A percentile compares a stretch with the other conserved stretches of the same genome.
phyloP scores from a whole-genome alignment of 352 stramenopile species.

The Poterioochromonas sp. region DNA sequence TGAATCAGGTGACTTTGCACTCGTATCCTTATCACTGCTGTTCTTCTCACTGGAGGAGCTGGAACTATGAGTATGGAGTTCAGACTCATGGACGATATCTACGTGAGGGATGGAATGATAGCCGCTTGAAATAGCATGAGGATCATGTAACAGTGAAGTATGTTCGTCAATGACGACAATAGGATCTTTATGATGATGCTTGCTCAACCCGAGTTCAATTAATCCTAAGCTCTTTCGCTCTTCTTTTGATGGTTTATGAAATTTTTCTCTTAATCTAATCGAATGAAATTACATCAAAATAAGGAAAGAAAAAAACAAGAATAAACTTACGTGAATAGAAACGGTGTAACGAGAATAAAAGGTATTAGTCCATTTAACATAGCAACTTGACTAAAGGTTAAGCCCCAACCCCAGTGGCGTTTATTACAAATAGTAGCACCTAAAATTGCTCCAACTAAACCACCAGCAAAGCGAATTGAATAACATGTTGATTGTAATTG shows the following conservation, averaged over 20 bases:
- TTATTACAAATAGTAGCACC: slow-evolving; percentile 51
- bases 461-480: slow-evolving; percentile 39
- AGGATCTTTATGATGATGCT: not conserved
- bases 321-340: slow-evolving; percentile 38
- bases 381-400: slow-evolving; percentile 48
- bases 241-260: not conserved
- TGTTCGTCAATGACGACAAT: slow-evolving; percentile 20
- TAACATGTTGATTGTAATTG: slow-evolving; percentile 48
- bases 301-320: not conserved
- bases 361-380: slow-evolving; percentile 50
- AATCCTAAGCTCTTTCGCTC: too few species aligned
- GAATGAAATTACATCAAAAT: not conserved
- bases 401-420: slow-evolving; percentile 47
- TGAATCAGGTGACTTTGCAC: not conserved
- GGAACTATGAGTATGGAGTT: not conserved
- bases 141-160: not conserved
- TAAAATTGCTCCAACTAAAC: slow-evolving; percentile 42
- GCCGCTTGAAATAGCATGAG: not conserved
- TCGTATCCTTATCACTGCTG: not conserved
- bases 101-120: not conserved
- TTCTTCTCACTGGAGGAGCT: not conserved
- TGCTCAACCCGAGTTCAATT: not conserved
- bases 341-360: slow-evolving; percentile 47
- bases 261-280: slow-evolving; percentile 20
- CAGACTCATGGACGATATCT: not conserved